Evolutionary conservation across 2,329 filamentous ascomycete species (phyloP).

Genomic region (Alternaria gaisen): DNA sequence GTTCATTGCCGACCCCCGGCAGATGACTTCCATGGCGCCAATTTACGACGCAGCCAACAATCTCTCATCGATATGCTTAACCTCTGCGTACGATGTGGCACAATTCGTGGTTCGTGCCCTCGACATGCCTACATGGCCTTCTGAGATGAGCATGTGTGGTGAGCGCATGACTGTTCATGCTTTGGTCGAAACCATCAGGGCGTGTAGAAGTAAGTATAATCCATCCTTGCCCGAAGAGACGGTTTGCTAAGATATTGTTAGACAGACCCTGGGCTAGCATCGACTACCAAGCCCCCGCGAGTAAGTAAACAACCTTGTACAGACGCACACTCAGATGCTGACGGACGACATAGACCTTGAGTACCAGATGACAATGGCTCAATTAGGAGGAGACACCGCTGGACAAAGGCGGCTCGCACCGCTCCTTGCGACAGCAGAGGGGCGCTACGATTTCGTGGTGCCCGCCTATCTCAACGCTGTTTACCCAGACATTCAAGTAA

Average conservation of each 20-base stretch:
- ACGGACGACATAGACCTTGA: conserved; percentile 47
- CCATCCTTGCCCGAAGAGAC: background rate
- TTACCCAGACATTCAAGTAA: conserved; percentile 50
- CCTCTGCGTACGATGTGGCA: conserved; percentile 73
- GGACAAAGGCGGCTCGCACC: conserved; percentile 61
- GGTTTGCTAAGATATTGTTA: conserved; percentile 24
- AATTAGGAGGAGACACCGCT: conserved; percentile 40
- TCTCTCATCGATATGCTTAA: conserved; percentile 66
- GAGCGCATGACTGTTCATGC: conserved; percentile 69
- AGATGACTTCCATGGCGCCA: conserved; percentile 67
- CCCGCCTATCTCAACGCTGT: conserved; percentile 65
- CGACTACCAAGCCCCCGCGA: conserved; percentile 59
- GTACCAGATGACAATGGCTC: conserved; percentile 58
- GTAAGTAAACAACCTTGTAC: conserved; percentile 11
- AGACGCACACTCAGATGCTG: background rate
- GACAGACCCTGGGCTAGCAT: conserved; percentile 43
- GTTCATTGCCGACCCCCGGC: conserved; percentile 71
- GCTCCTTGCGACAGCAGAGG: conserved; percentile 72
- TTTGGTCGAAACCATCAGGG: conserved; percentile 63
- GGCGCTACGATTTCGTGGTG: conserved; percentile 70
- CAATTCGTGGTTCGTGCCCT: conserved; percentile 75
- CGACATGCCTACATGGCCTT: conserved; percentile 71
- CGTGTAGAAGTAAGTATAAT: conserved; percentile 37
- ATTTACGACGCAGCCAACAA: conserved; percentile 61
- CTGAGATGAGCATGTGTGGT: conserved; percentile 74